Evolutionary conservation across 306 rosid genomes (phyloP).

Genomic region (Glycyrrhiza uralensis): DNA sequence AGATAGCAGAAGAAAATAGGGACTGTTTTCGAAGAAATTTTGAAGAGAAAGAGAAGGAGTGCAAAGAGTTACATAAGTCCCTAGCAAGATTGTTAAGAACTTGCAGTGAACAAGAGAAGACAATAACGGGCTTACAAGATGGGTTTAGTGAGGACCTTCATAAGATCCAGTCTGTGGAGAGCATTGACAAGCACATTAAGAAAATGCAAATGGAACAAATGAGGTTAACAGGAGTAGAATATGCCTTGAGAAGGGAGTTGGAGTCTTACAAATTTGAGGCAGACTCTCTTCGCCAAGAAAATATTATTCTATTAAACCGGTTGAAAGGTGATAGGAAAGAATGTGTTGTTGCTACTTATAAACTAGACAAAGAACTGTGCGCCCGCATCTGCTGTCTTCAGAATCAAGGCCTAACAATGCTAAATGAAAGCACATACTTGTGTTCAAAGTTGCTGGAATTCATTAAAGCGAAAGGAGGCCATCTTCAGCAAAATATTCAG

Average conservation of each 20-base stretch:
- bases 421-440: constrained; percentile 63
- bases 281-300: constrained; percentile 92
- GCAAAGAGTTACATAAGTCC: constrained; percentile 77
- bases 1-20: constrained; percentile 54
- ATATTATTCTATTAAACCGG: constrained; percentile 60
- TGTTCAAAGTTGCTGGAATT: constrained; percentile 65
- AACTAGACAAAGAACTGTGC: constrained; percentile 76
- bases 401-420: constrained; percentile 75
- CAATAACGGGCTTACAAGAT: constrained; percentile 69
- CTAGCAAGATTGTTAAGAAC: constrained; percentile 68
- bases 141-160: constrained; percentile 45
- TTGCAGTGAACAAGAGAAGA: constrained; percentile 90
- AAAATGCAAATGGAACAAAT: constrained; percentile 80
- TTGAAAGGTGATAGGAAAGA: constrained; percentile 74
- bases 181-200: constrained; percentile 47
- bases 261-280: constrained; percentile 70
- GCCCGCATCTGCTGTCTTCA: constrained; percentile 67
- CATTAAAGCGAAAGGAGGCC: constrained; percentile 54
- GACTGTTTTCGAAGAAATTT: constrained; percentile 51
- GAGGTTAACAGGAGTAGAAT: constrained; percentile 78
- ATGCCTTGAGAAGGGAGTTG: constrained; percentile 71
- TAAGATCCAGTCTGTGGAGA: constrained; percentile 48
- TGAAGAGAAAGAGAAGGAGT: constrained; percentile 81
- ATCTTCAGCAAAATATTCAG: constrained; percentile 30
- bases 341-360: constrained; percentile 53